These are phyloP conservation scores for Aspergillus quadricinctus DNA, from an alignment of 2,329 filamentous ascomycete genomes.

Conservation along the genomic window DNA sequence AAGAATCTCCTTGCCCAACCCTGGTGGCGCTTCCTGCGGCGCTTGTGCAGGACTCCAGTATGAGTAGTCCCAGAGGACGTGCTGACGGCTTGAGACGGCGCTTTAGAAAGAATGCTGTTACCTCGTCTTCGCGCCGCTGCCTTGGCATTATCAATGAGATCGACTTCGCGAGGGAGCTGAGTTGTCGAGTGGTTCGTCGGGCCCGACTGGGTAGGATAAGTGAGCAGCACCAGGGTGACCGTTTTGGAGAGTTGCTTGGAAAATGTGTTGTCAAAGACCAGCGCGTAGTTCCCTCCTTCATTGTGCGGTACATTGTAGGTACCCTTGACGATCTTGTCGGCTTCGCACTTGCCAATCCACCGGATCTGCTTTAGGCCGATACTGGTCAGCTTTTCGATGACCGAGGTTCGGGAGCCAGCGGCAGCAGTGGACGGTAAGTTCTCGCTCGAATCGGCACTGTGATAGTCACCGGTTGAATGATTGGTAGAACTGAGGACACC, in stretches of 20 bases:
- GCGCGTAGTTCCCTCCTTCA: constrained; percentile 87
- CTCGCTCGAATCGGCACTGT: constrained; percentile 36
- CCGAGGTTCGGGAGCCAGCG: constrained; percentile 55
- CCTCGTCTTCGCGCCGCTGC: constrained; percentile 32
- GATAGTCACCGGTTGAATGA: constrained; percentile 40
- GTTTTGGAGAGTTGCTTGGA: constrained; percentile 94
- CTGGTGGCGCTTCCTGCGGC: constrained; percentile 87
- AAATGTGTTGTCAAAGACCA: constrained; percentile 98
- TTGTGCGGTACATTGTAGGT: constrained; percentile 72
- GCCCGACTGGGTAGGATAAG: constrained; percentile 67
- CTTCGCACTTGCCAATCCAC: constrained; percentile 94
- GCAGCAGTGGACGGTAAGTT: constrained; percentile 26
- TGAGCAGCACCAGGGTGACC: constrained; percentile 89
- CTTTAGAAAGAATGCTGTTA: constrained; percentile 24
- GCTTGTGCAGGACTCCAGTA: constrained; percentile 81
- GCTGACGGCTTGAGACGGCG: constrained; percentile 21
- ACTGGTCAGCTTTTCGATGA: constrained; percentile 60
- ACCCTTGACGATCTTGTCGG: constrained; percentile 89
- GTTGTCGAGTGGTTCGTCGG: constrained; percentile 42
- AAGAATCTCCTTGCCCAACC: constrained; percentile 93
- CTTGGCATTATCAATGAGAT: constrained; percentile 50
- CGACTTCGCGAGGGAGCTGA: constrained; percentile 38
- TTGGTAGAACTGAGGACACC: constrained; percentile 46
- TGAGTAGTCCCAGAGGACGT: constrained; percentile 56
- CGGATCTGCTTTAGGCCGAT: constrained; percentile 60